Evolutionary conservation across 2,329 filamentous ascomycete genomes (phyloP).

Genomic region (Cadophora luteo-olivacea): DNA sequence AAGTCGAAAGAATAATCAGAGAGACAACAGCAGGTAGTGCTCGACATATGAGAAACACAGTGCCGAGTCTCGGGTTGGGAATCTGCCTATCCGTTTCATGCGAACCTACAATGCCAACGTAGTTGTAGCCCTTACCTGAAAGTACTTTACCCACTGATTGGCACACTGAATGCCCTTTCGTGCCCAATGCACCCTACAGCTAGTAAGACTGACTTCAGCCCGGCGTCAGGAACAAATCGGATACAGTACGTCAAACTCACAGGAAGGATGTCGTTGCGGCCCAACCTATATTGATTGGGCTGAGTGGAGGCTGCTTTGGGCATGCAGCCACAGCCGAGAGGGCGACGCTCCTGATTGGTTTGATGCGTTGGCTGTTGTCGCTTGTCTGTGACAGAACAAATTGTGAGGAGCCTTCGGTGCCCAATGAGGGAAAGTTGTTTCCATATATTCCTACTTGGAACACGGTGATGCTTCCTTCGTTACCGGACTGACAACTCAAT

Average conservation of each 20-base stretch:
- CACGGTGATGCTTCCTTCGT: background rate
- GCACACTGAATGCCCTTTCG: conserved; percentile 13
- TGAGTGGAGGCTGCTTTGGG: background rate
- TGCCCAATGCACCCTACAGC: background rate
- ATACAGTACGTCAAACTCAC: conserved; percentile 5
- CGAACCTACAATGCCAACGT: background rate
- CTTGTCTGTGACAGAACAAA: background rate
- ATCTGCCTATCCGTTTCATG: conserved; percentile 1
- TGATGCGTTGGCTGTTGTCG: background rate
- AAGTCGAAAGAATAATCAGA: background rate
- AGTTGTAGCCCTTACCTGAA: background rate
- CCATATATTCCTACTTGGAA: no score
- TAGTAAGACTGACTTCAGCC: conserved; percentile 7
- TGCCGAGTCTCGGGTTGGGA: conserved; percentile 6
- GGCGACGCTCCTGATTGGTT: background rate
- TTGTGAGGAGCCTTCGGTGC: background rate
- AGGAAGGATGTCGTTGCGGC: conserved; percentile 10
- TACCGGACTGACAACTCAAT: background rate
- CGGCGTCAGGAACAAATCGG: background rate
- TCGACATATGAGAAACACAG: background rate
- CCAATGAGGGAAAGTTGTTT: background rate
- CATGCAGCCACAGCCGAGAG: background rate
- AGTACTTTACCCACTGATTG: conserved; percentile 11
- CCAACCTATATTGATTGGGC: conserved; percentile 8
- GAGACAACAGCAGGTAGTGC: background rate